Conservation (phyloP, 176 grass and related monocot genomes). For the Melocanna baccifera region DNA sequence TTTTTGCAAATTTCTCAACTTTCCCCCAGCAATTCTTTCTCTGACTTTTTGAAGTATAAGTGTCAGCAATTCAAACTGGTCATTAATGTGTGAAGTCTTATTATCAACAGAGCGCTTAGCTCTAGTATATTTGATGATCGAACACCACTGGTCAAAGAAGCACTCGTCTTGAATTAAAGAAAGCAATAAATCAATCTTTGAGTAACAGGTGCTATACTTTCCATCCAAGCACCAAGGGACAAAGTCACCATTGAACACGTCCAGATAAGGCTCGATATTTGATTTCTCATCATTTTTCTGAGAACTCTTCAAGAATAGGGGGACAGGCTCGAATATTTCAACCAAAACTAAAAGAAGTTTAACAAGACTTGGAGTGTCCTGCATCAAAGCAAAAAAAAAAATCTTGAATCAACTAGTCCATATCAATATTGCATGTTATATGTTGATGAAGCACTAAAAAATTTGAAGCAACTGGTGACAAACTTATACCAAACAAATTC, state of each 20-base stretch:
- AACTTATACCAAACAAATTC: not conserved
- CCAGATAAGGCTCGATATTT: conserved; percentile 55
- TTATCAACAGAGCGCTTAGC: conserved; percentile 18
- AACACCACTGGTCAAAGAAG: conserved; percentile 76
- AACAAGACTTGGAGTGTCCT: conserved; percentile 65
- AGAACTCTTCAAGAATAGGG: conserved; percentile 42
- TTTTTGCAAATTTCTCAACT: conserved; percentile 51
- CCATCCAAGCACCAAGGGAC: conserved; percentile 81
- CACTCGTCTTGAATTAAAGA: conserved; percentile 74
- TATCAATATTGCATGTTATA: not conserved
- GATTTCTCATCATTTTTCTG: conserved; percentile 35
- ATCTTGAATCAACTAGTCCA: conserved; percentile 3
- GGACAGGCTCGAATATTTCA: conserved; percentile 67
- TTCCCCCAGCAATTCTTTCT: conserved; percentile 47
- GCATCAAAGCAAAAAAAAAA: conserved; percentile 39
- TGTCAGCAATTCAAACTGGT: conserved; percentile 56
- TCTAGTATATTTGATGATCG: conserved; percentile 48
- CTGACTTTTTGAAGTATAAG: conserved; percentile 65
- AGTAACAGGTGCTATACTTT: conserved; percentile 45
- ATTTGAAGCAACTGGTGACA: not conserved
- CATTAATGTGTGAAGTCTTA: conserved; percentile 28
- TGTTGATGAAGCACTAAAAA: not conserved
- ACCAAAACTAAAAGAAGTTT: conserved; percentile 60
- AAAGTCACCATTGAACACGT: conserved; percentile 61
- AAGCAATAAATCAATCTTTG: conserved; percentile 82